A percentile compares a stretch with the other conserved stretches of the same genome.
phyloP scores from a whole-genome alignment of 2,329 filamentous ascomycete genomes.

The Gremmenia infestans region DNA sequence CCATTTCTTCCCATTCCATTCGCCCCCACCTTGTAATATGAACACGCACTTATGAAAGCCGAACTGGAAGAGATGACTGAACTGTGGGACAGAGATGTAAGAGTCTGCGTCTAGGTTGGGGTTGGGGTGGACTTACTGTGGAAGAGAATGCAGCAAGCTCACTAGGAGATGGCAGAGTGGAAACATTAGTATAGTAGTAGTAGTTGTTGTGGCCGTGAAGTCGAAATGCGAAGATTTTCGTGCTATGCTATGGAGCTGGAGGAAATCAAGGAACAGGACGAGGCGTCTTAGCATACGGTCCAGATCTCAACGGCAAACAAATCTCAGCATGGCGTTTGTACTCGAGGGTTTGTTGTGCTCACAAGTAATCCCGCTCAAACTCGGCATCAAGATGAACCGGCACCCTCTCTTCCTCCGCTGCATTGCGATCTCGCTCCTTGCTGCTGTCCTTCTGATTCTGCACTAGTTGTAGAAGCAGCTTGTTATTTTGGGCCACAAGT shows the following conservation, averaged over 20 bases:
- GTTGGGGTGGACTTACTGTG: no score
- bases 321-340: slow-evolving; percentile 19
- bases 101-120: no score
- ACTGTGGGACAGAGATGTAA: no score
- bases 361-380: slow-evolving; percentile 33
- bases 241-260: no score
- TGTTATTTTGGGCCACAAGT: slow-evolving; percentile 31
- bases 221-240: no score
- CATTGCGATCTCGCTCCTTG: slow-evolving; percentile 21
- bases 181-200: no score
- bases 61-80: background rate
- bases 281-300: slow-evolving; percentile 29
- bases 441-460: slow-evolving; percentile 20
- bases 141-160: no score
- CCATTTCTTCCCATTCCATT: background rate
- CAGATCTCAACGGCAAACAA: slow-evolving; percentile 21
- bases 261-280: slow-evolving; percentile 23
- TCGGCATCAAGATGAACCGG: slow-evolving; percentile 32
- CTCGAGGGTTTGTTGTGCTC: slow-evolving; percentile 19
- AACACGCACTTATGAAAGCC: background rate
- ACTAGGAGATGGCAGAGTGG: no score
- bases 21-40: background rate
- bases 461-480: slow-evolving; percentile 28
- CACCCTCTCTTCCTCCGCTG: slow-evolving; percentile 28
- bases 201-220: no score